A percentile compares a stretch with the other conserved stretches of the same genome.
These are phyloP conservation scores for Arctium minus DNA, from an alignment of 129 eudicot species.

Conservation along the genomic window DNA sequence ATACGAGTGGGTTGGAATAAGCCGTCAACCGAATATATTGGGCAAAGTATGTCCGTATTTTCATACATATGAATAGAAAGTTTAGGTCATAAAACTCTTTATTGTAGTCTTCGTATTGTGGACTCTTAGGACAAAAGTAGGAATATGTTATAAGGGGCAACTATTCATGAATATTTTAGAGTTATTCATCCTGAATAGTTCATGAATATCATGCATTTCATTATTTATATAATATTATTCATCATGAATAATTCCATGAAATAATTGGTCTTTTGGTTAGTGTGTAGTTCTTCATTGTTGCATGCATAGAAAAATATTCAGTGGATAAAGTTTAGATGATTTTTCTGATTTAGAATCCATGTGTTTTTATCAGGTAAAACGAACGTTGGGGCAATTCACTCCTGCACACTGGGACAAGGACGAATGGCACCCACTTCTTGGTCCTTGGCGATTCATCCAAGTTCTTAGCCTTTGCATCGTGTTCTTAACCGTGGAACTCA, in stretches of 20 bases:
- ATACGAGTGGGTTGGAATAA: conserved; percentile 96
- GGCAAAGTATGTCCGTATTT: conserved; percentile 57
- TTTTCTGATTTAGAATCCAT: neutral
- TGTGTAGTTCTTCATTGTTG: neutral
- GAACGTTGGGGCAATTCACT: conserved; percentile 92
- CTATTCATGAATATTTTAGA: too few species aligned
- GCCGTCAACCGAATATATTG: conserved; percentile 92
- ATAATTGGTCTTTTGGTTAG: neutral
- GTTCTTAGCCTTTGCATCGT: conserved; percentile 78
- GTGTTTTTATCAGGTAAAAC: conserved; percentile 55
- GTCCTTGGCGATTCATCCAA: conserved; percentile 95
- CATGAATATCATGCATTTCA: too few species aligned
- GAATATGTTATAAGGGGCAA: neutral
- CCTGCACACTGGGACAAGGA: conserved; percentile 99
- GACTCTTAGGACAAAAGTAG: neutral
- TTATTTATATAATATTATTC: too few species aligned
- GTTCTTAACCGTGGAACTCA: conserved; percentile 89
- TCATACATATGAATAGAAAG: neutral
- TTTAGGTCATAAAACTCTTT: neutral
- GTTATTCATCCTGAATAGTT: neutral
- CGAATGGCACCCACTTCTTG: conserved; percentile 97
- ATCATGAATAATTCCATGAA: too few species aligned
- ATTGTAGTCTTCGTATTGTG: neutral
- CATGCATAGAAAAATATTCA: neutral
- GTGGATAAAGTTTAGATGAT: neutral